These are phyloP conservation scores for Diddensiella caesifluorescens DNA, from an alignment of 805 yeast species.

Conservation along the genomic window DNA sequence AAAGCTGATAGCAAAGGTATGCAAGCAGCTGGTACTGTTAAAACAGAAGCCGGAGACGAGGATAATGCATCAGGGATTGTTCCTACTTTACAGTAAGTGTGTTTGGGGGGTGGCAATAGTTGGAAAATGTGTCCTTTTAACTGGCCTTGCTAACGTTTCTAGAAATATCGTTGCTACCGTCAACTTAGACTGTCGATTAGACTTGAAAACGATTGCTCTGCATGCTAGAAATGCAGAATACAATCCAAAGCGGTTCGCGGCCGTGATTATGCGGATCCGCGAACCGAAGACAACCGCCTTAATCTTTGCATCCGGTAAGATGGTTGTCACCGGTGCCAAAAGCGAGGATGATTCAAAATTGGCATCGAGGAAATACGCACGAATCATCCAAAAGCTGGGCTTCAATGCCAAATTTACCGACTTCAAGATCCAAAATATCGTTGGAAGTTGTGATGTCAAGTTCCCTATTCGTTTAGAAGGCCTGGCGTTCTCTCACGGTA, in stretches of 20 bases:
- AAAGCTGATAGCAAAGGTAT: not conserved
- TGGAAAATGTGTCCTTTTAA: not conserved
- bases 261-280: slow-evolving; percentile 98
- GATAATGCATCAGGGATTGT: slow-evolving; percentile 90
- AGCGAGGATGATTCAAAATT: slow-evolving; percentile 97
- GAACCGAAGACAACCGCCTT: slow-evolving; percentile 98
- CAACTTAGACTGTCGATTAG: slow-evolving; percentile 90
- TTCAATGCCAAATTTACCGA: slow-evolving; percentile 97
- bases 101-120: too few relatives aligned
- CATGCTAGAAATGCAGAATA: slow-evolving; percentile 99
- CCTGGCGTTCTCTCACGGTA: slow-evolving; percentile 95
- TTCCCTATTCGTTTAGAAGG: slow-evolving; percentile 97
- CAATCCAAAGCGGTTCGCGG: slow-evolving; percentile 95
- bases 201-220: slow-evolving; percentile 91
- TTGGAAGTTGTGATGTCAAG: slow-evolving; percentile 97
- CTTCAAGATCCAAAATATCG: slow-evolving; percentile 96
- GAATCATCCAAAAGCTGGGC: slow-evolving; percentile 96
- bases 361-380: slow-evolving; percentile 95
- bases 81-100: slow-evolving; percentile 59
- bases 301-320: slow-evolving; percentile 96
- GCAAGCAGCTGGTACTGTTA: slow-evolving; percentile 22
- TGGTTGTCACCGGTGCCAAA: slow-evolving; percentile 99
- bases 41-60: slow-evolving; percentile 40
- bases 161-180: slow-evolving; percentile 98
- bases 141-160: slow-evolving; percentile 1